phyloP scores from a whole-genome alignment of 495 filamentous ascomycete genomes.

The Astrocystis sublimbata region DNA sequence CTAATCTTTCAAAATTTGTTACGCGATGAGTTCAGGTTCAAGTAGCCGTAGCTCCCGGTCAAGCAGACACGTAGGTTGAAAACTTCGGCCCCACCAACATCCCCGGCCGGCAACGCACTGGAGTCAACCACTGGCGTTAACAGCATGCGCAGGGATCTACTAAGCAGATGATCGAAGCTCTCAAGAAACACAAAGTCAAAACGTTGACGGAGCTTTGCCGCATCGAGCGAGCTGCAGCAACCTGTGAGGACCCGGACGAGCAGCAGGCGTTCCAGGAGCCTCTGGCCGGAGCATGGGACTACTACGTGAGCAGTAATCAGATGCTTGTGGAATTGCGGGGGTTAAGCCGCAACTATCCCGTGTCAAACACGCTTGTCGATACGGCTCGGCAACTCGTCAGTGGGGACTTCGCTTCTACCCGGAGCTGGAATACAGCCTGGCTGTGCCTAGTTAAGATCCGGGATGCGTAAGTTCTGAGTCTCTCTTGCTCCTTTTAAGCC shows the following conservation, averaged over 20 bases:
- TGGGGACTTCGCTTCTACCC: slow-evolving; percentile 62
- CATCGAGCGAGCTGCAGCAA: slow-evolving; percentile 65
- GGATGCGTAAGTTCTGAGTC: slow-evolving; percentile 56
- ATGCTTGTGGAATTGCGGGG: slow-evolving; percentile 71
- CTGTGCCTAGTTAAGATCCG: slow-evolving; percentile 67
- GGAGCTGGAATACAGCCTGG: slow-evolving; percentile 81
- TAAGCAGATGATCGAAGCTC: slow-evolving; percentile 50
- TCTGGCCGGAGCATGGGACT: slow-evolving; percentile 70
- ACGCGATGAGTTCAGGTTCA: slow-evolving; percentile 7
- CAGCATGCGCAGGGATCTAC: slow-evolving; percentile 24
- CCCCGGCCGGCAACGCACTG: neutral
- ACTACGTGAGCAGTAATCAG: slow-evolving; percentile 74
- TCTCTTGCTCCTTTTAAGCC: neutral
- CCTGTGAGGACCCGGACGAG: slow-evolving; percentile 56
- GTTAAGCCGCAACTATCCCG: slow-evolving; percentile 69
- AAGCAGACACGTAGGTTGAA: slow-evolving; percentile 9
- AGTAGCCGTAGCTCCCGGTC: slow-evolving; percentile 11
- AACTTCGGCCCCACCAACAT: neutral
- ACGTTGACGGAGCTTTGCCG: slow-evolving; percentile 67
- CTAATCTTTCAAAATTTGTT: neutral
- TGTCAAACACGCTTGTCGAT: slow-evolving; percentile 66
- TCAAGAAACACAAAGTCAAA: slow-evolving; percentile 30
- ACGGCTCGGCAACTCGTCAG: slow-evolving; percentile 67
- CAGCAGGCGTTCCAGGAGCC: slow-evolving; percentile 55
- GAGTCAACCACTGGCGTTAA: neutral